Base-by-base conservation (phyloP, 2,329 filamentous ascomycete genomes). In the Phialophora verrucosa region DNA sequence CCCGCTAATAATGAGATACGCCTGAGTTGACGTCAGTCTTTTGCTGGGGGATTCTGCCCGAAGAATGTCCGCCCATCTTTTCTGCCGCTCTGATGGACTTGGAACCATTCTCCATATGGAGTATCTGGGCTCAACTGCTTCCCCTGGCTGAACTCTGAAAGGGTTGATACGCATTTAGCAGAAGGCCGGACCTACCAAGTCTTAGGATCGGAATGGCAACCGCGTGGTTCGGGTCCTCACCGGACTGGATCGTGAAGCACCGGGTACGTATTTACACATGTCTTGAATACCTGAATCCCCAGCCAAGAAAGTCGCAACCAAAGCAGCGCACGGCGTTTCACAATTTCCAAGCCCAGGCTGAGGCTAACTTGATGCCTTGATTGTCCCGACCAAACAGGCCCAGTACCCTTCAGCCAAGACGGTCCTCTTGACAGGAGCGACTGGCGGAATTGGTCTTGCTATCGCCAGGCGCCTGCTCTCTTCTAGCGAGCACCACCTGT, bases 391-490 rank as follows among this genome's bases (percentile, higher is more conserved):
- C 50, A 1, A n/a, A 54, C 29, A 70, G 68, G 17, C 62, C n/a
- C 38, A 61, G 31, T 14, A 70, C 32, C 65, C 65, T 23, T 47
- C 49, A 2, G 63, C 65, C 6, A 56, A 63, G 47, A 70, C 69
- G 5, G 86, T 93, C 74, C 88, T 93, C 66, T 81, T 93, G 29
- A 90, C 88, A 0, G 88, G 88, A 63, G 88, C 88, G 65, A 89
- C 87, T 54, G 66, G 66, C 85, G 86, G 86, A 29, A 88, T 90
- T 72, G 88, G 88, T 67, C 83, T 85, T 50, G 83, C 87, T 47
- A 83, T 87, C 47, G 81, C 86, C 2, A 83, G 87, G 71, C 83
- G 85, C 75, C 83, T 90, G 53, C 84, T 90, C 71, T 74, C 79
- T 17, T 73, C 78, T 20, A 76, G 78, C 1, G 76, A 78, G 55